Conservation (phyloP, 805 yeast genomes). For the Debaryomyces castellii region DNA sequence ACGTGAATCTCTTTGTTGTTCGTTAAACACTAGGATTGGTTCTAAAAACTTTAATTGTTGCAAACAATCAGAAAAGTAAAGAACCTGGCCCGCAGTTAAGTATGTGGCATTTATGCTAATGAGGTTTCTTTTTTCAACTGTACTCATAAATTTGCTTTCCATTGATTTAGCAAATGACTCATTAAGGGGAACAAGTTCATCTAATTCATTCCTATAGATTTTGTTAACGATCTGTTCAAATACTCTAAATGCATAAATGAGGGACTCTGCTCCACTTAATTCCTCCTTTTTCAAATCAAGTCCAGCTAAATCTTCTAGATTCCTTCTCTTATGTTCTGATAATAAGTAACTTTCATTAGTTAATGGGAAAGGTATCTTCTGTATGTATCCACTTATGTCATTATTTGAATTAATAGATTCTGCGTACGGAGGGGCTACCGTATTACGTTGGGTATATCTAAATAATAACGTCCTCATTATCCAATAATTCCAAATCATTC, state of each 20-base stretch:
- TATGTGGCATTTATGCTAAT: slow-evolving; percentile 34
- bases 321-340: slow-evolving; percentile 6
- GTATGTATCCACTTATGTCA: slow-evolving; percentile 11
- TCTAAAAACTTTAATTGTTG: slow-evolving; percentile 19
- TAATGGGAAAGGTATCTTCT: slow-evolving; percentile 19
- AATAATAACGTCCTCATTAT: slow-evolving; percentile 11
- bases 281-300: background rate
- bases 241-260: slow-evolving; percentile 10
- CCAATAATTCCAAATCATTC: slow-evolving; percentile 25
- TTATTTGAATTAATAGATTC: slow-evolving; percentile 9
- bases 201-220: slow-evolving; percentile 9
- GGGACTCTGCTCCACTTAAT: slow-evolving; percentile 9
- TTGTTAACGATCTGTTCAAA: slow-evolving; percentile 11
- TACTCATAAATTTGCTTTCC: slow-evolving; percentile 1
- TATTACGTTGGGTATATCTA: slow-evolving; percentile 18
- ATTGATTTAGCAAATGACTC: slow-evolving; percentile 5
- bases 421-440: slow-evolving; percentile 12
- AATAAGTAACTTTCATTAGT: slow-evolving; percentile 8
- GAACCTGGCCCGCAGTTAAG: slow-evolving; percentile 30
- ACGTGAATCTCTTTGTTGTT: slow-evolving; percentile 5
- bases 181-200: slow-evolving; percentile 1
- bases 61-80: slow-evolving; percentile 24
- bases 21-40: slow-evolving; percentile 33
- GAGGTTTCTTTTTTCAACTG: slow-evolving; percentile 17
- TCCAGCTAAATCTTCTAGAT: slow-evolving; percentile 9